Evolutionary conservation across 768 basidiomycete species (phyloP).

Genomic region (Strobilomyces echinocephalus): DNA sequence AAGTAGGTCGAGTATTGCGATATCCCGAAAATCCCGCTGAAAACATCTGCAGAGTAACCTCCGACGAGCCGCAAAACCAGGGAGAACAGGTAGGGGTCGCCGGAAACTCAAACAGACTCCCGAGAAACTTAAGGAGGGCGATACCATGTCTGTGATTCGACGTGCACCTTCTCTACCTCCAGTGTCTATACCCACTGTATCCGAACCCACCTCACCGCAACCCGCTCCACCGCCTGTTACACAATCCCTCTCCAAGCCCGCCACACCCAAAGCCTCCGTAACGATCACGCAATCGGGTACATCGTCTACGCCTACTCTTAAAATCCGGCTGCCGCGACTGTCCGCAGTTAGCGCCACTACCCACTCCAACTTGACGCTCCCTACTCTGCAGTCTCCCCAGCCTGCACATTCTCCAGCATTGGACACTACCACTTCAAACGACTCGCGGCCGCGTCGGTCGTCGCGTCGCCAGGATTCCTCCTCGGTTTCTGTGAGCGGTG

Average conservation of each 20-base stretch:
- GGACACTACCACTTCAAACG: conserved; percentile 17
- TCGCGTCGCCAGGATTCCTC: conserved; percentile 27
- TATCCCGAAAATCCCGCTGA: conserved; percentile 2
- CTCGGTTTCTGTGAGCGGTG: conserved; percentile 29
- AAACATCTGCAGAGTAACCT: conserved; percentile 6
- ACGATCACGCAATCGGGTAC: conserved; percentile 31
- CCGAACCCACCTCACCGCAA: conserved; percentile 10
- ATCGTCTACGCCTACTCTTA: conserved; percentile 32
- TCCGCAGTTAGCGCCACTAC: conserved; percentile 26
- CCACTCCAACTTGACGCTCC: conserved; percentile 18
- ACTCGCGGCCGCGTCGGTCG: conserved; percentile 27
- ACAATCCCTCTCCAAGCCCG: conserved; percentile 20
- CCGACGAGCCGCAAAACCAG: conserved; percentile 13
- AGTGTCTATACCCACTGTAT: conserved; percentile 11
- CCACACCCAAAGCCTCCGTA: conserved; percentile 32
- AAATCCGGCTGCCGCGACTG: conserved; percentile 31
- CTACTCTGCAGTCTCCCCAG: conserved; percentile 21
- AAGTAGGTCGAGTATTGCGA: conserved; percentile 14
- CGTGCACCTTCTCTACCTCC: conserved; percentile 14
- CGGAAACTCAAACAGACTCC: conserved; percentile 19
- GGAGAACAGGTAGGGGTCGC: conserved; percentile 17
- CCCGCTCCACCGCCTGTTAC: conserved; percentile 6
- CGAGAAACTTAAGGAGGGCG: conserved; percentile 18
- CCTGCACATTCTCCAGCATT: conserved; percentile 19
- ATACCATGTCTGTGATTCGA: conserved; percentile 3